These are phyloP conservation scores for Tulasnella sp. DNA, from an alignment of 768 basidiomycete species.

Conservation along the genomic window DNA sequence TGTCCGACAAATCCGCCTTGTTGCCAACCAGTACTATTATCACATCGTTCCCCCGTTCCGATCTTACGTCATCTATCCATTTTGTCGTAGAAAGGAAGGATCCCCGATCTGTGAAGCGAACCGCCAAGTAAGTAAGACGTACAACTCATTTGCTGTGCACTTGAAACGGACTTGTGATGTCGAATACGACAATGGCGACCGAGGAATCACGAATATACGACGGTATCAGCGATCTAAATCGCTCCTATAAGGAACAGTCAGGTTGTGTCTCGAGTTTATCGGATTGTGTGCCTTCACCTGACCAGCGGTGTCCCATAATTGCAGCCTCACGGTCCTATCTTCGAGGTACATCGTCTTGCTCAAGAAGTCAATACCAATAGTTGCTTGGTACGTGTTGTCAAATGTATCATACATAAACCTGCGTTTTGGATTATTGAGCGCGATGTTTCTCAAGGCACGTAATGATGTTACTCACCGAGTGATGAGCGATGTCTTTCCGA, in stretches of 20 bases:
- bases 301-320: slow-evolving; percentile 97
- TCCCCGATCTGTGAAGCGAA: slow-evolving; percentile 56
- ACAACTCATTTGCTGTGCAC: not conserved
- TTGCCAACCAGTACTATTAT: slow-evolving; percentile 98
- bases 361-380: slow-evolving; percentile 97
- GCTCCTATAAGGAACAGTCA: slow-evolving; percentile 45
- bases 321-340: slow-evolving; percentile 92
- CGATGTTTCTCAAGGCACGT: slow-evolving; percentile 4
- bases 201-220: slow-evolving; percentile 98
- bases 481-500: slow-evolving; percentile 97
- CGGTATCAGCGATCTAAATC: slow-evolving; percentile 93
- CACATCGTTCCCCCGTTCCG: slow-evolving; percentile 93
- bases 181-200: slow-evolving; percentile 97
- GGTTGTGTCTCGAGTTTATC: not conserved
- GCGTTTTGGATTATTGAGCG: not conserved
- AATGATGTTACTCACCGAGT: slow-evolving; percentile 49
- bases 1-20: slow-evolving; percentile 97
- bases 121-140: not conserved
- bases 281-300: slow-evolving; percentile 40
- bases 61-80: slow-evolving; percentile 99
- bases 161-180: slow-evolving; percentile 77
- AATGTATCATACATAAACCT: slow-evolving; percentile 99
- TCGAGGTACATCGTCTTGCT: slow-evolving; percentile 99
- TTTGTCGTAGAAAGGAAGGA: slow-evolving; percentile 98
- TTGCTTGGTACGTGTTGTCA: slow-evolving; percentile 97